Base-by-base conservation (phyloP, 2,329 filamentous ascomycete genomes). In the Ciborinia camelliae region DNA sequence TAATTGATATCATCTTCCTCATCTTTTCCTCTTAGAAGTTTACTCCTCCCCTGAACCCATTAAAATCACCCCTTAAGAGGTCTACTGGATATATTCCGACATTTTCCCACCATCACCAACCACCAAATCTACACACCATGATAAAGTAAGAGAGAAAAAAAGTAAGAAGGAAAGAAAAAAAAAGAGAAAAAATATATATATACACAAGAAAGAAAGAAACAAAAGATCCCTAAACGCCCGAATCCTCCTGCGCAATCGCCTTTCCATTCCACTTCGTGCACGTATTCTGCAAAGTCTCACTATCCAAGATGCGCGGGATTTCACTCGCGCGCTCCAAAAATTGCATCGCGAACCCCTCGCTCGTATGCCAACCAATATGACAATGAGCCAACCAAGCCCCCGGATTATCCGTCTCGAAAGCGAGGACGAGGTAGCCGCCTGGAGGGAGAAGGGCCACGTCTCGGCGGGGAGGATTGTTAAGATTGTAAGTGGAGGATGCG, bases 311-410 rank as follows among this genome's bases (percentile, higher is more conserved):
- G 8, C 43, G 58, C 1, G 45, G 37, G 1, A 74, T 71, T 37
- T 75, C 71, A n/a, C 68, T 65, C 15, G 70, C 69, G 3, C 70
- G 65, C 55, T 76, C 79, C 12, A 85, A 70, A 67, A 85, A 80
- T 69, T 82, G 79, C 14, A 79, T 66, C 20, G 82, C 75, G 59
- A 85, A 78, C 4, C 83, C 83, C 6, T 77, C 78, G 1, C 80
- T 81, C 0, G 79, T 78, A 69, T 85, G 83, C 82, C 82, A 85
- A 3, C 69, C 71, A 43, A 65, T 70, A 66, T 74, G 73, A 54
- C 72, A 74, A 62, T 74, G 73, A 51, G 60, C 53, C 23, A 68
- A 41, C 67, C 67, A 68, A 0, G 67, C 51, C 5, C 70, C 70
- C 1, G 69, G 69, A 43, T 71, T 71, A 51, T 71, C 70, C 0